phyloP scores from a whole-genome alignment of 345 rosid species.

The Hevea brasiliensis region DNA sequence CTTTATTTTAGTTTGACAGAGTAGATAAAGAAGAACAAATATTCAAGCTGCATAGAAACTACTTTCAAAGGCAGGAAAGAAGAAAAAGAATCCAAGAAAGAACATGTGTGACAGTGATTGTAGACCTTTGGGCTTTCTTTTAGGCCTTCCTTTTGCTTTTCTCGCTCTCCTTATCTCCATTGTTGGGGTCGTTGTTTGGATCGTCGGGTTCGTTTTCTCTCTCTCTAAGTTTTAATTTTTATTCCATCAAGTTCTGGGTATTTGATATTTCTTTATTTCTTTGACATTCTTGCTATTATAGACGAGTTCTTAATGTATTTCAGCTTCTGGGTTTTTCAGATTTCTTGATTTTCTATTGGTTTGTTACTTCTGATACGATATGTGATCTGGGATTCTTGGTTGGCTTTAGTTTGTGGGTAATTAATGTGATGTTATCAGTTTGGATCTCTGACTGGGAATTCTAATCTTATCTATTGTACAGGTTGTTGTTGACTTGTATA shows the following conservation, averaged over 20 bases:
- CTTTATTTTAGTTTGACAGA: neutral
- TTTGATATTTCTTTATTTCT: neutral
- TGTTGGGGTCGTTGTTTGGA: constrained; percentile 32
- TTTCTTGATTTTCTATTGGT: neutral
- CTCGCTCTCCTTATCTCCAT: constrained; percentile 27
- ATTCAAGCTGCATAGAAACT: neutral
- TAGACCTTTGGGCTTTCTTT: constrained; percentile 35
- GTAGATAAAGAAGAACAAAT: neutral
- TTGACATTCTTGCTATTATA: neutral
- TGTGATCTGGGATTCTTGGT: constrained; percentile 4
- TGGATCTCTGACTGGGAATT: neutral
- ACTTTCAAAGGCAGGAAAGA: too few relatives aligned
- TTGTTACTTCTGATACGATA: neutral
- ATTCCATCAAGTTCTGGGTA: neutral
- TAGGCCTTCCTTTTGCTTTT: constrained; percentile 38
- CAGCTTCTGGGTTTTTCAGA: constrained; percentile 4
- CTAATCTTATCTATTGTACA: constrained; percentile 20
- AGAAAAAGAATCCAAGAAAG: neutral
- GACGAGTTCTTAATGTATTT: neutral
- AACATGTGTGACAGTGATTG: constrained; percentile 35
- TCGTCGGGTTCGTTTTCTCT: constrained; percentile 24
- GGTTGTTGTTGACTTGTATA: constrained; percentile 30
- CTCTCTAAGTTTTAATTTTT: neutral
- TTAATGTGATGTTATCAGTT: neutral
- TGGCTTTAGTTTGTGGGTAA: neutral